Evolutionary conservation across 1,284 basidiomycete species (phyloP), one percentile per base, ranked within the genome.

Genomic region (Amylostereum chailletii): DNA sequence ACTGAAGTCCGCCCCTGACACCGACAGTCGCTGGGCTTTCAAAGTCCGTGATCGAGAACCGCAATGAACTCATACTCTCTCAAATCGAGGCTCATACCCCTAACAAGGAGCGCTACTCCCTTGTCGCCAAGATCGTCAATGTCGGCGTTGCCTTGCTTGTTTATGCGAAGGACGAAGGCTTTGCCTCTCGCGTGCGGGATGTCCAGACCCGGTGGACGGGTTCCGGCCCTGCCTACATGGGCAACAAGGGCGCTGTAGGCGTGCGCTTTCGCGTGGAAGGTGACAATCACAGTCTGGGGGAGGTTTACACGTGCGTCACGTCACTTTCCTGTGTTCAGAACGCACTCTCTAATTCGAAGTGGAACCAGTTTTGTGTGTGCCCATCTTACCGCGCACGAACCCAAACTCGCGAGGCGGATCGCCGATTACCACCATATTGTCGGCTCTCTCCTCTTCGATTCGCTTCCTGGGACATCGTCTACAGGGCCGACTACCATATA

Each of bases 211-310:
- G 76, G 49, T 88, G 86, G 86, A 86, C 83, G 0, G 83, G 86
- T 1, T 81, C 75, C 57, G 88, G 89, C 2, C 84, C 83, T 11
- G 71, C 65, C 19, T 88, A 76, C 55, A 89, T 98, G 88, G 92
- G 92, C 8, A 98, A 98, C 71, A 99, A 99, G 67, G 93, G 92
- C 30, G 94, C 90, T 0, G 93, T 96, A 2, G 94, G 90, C 11
- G 76, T 93, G 36, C 77, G 94, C 43, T 84, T 98, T 63, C 82
- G 87, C 40, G 72, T 95, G 29, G 67, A 74, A 30, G 71, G 67
- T 7, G 67, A 71, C 31, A 73, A 78, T 33, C 79, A 75, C 5
- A 69, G 71, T 42, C 58, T 71, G 48, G 88, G 89, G 34, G 86
- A 94, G 63, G 78, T 77, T 1, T 86, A 83, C 68, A 94, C 91